Conservation (phyloP, 208 protist species). For the Leishmania martiniquensis region DNA sequence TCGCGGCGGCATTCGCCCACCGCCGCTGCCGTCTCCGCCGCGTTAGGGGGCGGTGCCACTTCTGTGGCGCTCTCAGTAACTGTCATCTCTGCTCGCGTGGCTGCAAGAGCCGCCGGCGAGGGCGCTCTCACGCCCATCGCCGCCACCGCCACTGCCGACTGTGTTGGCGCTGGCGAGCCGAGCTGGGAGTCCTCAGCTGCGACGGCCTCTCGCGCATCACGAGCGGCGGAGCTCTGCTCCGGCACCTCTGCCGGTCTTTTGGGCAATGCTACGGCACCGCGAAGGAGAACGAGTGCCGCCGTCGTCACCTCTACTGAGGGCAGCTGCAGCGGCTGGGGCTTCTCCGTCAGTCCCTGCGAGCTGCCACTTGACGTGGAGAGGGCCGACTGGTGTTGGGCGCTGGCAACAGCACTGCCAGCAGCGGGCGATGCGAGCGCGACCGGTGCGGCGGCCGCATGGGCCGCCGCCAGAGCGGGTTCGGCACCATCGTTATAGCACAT, state of each 20-base stretch:
- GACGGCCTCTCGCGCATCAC: background rate
- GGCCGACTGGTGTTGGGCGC: background rate
- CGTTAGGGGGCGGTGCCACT: background rate
- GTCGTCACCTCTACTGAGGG: background rate
- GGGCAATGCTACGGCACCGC: background rate
- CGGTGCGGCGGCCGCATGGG: background rate
- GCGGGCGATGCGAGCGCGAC: background rate
- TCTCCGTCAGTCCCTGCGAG: background rate
- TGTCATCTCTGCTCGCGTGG: background rate
- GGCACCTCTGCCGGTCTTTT: background rate
- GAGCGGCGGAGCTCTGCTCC: background rate
- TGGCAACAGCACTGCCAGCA: background rate
- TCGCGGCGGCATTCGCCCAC: conserved; percentile 10
- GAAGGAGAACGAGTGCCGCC: background rate
- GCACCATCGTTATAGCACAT: background rate
- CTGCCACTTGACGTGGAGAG: background rate
- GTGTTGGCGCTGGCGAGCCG: background rate
- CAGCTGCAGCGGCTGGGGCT: background rate
- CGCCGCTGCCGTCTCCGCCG: background rate
- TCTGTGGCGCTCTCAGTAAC: background rate
- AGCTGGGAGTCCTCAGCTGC: background rate
- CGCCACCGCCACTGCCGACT: background rate
- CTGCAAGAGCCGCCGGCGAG: background rate
- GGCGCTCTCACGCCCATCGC: background rate
- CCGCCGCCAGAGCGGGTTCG: background rate